Percentiles rank a stretch among this genome's conserved stretches.
Evolutionary conservation across 306 rosid genomes (phyloP).

Genomic region (Lupinus albus): DNA sequence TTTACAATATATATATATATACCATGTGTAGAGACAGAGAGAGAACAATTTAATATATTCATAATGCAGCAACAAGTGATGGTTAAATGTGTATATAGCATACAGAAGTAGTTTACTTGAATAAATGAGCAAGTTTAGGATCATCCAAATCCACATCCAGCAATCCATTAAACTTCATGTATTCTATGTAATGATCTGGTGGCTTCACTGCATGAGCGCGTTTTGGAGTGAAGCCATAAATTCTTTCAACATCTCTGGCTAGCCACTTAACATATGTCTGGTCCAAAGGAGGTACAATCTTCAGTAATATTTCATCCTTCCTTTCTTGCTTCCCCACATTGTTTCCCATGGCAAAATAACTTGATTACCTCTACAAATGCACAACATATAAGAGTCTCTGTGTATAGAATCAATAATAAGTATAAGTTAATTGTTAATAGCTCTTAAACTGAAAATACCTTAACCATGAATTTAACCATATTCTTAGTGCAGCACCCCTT

Average conservation of each 20-base stretch:
- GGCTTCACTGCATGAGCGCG: constrained; percentile 60
- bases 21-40: background rate
- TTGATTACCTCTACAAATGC: constrained; percentile 18
- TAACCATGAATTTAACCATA: too few relatives aligned
- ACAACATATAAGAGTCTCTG: background rate
- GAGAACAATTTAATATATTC: background rate
- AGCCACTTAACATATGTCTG: constrained; percentile 60
- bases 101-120: constrained; percentile 47
- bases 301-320: constrained; percentile 52
- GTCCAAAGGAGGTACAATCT: constrained; percentile 73
- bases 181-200: constrained; percentile 68
- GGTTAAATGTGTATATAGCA: background rate
- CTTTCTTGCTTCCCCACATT: constrained; percentile 54
- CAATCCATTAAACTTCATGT: constrained; percentile 74
- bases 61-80: constrained; percentile 10
- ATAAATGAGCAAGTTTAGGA: constrained; percentile 66
- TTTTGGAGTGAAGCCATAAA: constrained; percentile 60
- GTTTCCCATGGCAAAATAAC: constrained; percentile 66
- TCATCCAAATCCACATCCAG: constrained; percentile 68
- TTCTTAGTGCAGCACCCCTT: too few relatives aligned
- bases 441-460: too few relatives aligned
- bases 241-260: constrained; percentile 61
- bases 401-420: background rate
- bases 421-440: too few relatives aligned
- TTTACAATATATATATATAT: too few relatives aligned